Base-by-base conservation (phyloP, 768 basidiomycete species). In the Agaricus blazei region DNA sequence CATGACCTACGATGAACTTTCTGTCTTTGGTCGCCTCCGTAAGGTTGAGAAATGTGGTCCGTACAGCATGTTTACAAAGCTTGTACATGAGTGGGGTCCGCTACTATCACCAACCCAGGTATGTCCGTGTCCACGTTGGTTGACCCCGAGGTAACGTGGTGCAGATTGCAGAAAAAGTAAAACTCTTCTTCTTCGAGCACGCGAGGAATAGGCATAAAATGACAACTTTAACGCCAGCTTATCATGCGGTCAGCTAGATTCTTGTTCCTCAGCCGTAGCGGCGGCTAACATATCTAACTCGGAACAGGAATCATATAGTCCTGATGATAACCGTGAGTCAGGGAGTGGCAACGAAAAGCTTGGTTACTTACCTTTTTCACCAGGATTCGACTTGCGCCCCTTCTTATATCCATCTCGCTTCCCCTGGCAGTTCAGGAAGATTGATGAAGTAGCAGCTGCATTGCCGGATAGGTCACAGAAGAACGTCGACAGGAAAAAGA, bases 181-280 rank as follows among this genome's bases (percentile, higher is more conserved):
- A 99, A 68, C 72, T 85, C 38, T 99, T 99, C 76, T 98, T 92
- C 76, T 96, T 94, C 62, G 93, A 97, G 68, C 85, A 99, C 62
- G 97, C 97, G 0, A 78, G 95, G 51, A 99, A 99, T 68, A 75
- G 95, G 45, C 97, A 98, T 74, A 99, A 99, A 82, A 98, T 99
- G 94, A 96, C 94, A 26, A 96, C 93, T 0, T 66, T 97, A 58
- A 97, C 94, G 2, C 94, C 94, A 1, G 80, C 92, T 1, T 97
- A 97, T 64, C 94, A 97, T 67, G 94, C 94, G 47, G 96, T 88
- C 59, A 64, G 90, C 76, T 6, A 42, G n/a, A 14, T 40, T 15
- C 40, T 14, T 41, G 52, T 38, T 47, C 29, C 2, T 48, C 48
- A 28, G 37, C 15, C 47, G n/a, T 47, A 23, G 26, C 34, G 15